phyloP scores from a whole-genome alignment of 2,329 filamentous ascomycete genomes.

The Zasmidium cellare region DNA sequence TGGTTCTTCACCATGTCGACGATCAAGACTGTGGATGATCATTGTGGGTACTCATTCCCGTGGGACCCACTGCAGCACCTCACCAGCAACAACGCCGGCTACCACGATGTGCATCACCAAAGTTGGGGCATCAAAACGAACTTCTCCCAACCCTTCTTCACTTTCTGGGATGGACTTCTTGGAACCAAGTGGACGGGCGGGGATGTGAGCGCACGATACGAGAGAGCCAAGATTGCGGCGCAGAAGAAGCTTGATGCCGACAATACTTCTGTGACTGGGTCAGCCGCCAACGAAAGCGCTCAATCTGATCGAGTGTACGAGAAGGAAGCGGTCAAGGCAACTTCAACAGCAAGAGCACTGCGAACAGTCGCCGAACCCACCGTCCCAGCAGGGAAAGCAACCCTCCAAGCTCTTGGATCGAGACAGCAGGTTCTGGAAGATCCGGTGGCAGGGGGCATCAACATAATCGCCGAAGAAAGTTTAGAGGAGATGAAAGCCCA shows the following conservation, averaged over 20 bases:
- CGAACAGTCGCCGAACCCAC: conserved; percentile 23
- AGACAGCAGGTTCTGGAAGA: conserved; percentile 45
- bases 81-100: conserved; percentile 91
- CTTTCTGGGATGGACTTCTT: conserved; percentile 84
- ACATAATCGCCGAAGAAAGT: conserved; percentile 40
- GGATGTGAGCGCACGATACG: conserved; percentile 60
- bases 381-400: conserved; percentile 39
- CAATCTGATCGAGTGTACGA: conserved; percentile 26
- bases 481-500: conserved; percentile 39
- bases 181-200: conserved; percentile 80
- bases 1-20: conserved; percentile 86
- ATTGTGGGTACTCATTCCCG: conserved; percentile 93
- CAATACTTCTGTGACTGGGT: conserved; percentile 21
- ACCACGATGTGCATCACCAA: conserved; percentile 98
- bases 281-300: conserved; percentile 14
- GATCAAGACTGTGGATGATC: conserved; percentile 96
- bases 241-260: conserved; percentile 59
- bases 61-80: conserved; percentile 92
- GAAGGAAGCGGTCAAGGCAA: conserved; percentile 24
- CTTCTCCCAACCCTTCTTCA: conserved; percentile 82
- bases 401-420: conserved; percentile 39
- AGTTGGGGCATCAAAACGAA: conserved; percentile 99
- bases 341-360: conserved; percentile 22
- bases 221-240: conserved; percentile 55
- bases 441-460: conserved; percentile 34